Conservation (phyloP, 2,329 filamentous ascomycete species). For the Balansia obtecta region DNA sequence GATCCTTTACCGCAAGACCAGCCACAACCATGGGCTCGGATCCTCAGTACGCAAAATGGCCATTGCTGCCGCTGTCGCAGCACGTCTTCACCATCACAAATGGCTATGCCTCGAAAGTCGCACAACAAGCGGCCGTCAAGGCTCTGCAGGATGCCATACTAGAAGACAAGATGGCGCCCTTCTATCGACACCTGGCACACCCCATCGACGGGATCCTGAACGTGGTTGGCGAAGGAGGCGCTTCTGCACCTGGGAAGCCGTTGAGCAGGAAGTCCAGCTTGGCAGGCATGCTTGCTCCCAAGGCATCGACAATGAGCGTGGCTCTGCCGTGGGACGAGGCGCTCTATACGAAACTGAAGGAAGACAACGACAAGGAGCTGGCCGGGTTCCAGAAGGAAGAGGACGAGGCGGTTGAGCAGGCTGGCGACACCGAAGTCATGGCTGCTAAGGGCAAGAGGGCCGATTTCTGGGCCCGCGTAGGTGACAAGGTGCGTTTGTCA, state of each 20-base stretch:
- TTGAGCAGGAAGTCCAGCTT: constrained; percentile 55
- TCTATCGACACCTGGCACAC: constrained; percentile 76
- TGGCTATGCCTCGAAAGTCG: constrained; percentile 51
- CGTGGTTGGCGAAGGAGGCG: constrained; percentile 50
- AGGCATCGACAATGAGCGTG: constrained; percentile 49
- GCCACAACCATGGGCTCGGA: constrained; percentile 57
- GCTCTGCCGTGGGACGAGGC: constrained; percentile 84
- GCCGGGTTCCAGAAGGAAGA: constrained; percentile 72
- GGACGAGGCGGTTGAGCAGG: constrained; percentile 90
- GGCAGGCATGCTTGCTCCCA: constrained; percentile 64
- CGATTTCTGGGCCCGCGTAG: constrained; percentile 90
- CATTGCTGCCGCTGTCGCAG: constrained; percentile 68
- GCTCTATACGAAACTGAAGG: constrained; percentile 65
- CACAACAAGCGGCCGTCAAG: constrained; percentile 61
- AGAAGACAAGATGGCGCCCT: constrained; percentile 76
- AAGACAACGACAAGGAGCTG: constrained; percentile 67
- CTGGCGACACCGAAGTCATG: constrained; percentile 89
- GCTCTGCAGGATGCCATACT: constrained; percentile 69
- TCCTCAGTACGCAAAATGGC: constrained; percentile 77
- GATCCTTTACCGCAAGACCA: constrained; percentile 14
- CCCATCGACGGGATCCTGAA: constrained; percentile 76
- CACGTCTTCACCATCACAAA: constrained; percentile 82
- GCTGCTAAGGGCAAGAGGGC: constrained; percentile 88
- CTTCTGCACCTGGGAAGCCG: constrained; percentile 41
- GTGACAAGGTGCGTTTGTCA: constrained; percentile 64